Evolutionary conservation across 2,329 filamentous ascomycete genomes (phyloP).

Genomic region (Pseudogymnoascus verrucosus): DNA sequence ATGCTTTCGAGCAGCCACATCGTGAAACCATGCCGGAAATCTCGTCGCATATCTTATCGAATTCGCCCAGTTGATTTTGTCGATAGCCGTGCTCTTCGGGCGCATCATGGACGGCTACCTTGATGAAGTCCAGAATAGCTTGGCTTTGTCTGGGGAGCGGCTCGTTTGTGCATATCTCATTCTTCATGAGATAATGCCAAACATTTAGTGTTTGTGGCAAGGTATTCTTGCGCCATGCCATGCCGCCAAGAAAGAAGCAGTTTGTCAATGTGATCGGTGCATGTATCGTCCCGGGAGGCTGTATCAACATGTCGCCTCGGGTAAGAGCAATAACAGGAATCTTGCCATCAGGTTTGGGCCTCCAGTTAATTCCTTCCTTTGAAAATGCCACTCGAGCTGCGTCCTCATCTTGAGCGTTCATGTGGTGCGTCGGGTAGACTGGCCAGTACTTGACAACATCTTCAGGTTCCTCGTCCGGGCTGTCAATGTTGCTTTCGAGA

Average conservation of each 20-base stretch:
- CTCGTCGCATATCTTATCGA: neutral
- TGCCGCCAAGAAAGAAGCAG: conserved; percentile 10
- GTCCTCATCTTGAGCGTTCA: neutral
- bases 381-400: neutral
- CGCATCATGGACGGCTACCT: neutral
- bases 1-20: neutral
- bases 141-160: conserved; percentile 5
- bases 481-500: conserved; percentile 5
- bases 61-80: neutral
- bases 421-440: conserved; percentile 1
- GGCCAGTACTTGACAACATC: conserved; percentile 13
- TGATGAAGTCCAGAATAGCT: conserved; percentile 3
- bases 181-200: conserved; percentile 9
- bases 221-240: conserved; percentile 4
- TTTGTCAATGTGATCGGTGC: conserved; percentile 11
- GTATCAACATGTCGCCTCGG: conserved; percentile 9
- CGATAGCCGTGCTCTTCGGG: neutral
- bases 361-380: conserved; percentile 7
- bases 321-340: conserved; percentile 9
- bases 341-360: conserved; percentile 2
- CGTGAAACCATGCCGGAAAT: neutral
- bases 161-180: conserved; percentile 10
- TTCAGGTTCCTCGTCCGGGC: neutral
- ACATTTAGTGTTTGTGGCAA: neutral
- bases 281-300: conserved; percentile 11